A percentile compares a stretch with the other conserved stretches of the same genome.
These are phyloP conservation scores for Persicaria maculosa DNA, from an alignment of 148 eudicot genomes.

Conservation along the genomic window DNA sequence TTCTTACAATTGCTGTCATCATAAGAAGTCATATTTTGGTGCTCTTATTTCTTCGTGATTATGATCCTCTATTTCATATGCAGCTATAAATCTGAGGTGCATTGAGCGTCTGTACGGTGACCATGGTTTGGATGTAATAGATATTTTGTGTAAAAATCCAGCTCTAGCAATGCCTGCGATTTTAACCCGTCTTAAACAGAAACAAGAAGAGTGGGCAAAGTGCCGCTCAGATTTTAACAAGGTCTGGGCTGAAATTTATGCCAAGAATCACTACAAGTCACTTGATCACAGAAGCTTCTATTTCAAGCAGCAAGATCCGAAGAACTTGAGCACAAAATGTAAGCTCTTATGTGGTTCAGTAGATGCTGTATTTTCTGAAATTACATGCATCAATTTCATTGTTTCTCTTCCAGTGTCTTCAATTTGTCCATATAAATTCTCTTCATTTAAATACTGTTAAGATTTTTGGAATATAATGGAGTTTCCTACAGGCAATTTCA, in stretches of 20 bases:
- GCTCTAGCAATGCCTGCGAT: constrained; percentile 64
- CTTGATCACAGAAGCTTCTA: constrained; percentile 98
- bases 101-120: constrained; percentile 91
- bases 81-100: constrained; percentile 84
- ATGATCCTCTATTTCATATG: constrained; percentile 7
- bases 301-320: constrained; percentile 98
- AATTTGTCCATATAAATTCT: background rate
- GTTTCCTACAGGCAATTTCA: background rate
- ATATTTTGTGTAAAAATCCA: constrained; percentile 68
- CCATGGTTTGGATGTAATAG: constrained; percentile 90
- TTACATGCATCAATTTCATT: background rate
- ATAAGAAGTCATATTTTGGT: background rate
- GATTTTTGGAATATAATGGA: background rate
- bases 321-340: constrained; percentile 88
- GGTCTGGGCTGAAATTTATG: constrained; percentile 93
- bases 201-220: constrained; percentile 91
- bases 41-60: background rate
- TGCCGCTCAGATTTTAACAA: constrained; percentile 83
- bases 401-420: background rate
- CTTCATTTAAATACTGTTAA: background rate
- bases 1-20: background rate
- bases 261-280: constrained; percentile 90
- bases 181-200: constrained; percentile 82
- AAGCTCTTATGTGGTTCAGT: constrained; percentile 19
- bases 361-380: background rate